Evolutionary conservation across 2,329 filamentous ascomycete species (phyloP).

Genomic region (Lachnellula subtilissima): DNA sequence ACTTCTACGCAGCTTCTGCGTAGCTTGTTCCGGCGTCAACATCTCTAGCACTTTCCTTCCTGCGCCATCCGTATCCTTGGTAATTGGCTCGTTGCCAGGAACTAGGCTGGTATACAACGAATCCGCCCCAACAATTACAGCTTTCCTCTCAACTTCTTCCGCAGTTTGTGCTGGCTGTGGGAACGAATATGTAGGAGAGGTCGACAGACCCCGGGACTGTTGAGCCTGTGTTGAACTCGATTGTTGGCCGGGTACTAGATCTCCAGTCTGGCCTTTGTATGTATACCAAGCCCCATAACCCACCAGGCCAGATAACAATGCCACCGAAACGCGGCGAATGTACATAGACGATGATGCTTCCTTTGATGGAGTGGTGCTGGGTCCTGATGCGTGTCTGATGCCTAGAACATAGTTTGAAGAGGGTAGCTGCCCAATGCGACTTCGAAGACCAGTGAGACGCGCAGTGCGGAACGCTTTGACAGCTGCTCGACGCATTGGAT

Average conservation of each 20-base stretch:
- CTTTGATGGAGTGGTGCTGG: slow-evolving; percentile 2
- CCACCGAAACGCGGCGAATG: slow-evolving; percentile 61
- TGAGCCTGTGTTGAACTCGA: slow-evolving; percentile 8
- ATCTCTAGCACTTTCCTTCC: slow-evolving; percentile 88
- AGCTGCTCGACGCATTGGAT: slow-evolving; percentile 69
- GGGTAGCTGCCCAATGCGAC: slow-evolving; percentile 37
- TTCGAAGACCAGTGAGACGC: slow-evolving; percentile 53
- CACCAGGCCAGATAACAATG: slow-evolving; percentile 61
- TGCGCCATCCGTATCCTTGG: slow-evolving; percentile 80
- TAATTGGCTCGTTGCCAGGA: slow-evolving; percentile 78
- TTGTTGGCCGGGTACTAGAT: slow-evolving; percentile 2
- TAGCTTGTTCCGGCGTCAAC: slow-evolving; percentile 91
- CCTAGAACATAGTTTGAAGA: slow-evolving; percentile 40
- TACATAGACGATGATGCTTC: slow-evolving; percentile 60
- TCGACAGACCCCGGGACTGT: slow-evolving; percentile 28
- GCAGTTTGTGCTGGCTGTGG: slow-evolving; percentile 12
- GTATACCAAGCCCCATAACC: slow-evolving; percentile 75
- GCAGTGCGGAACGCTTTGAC: slow-evolving; percentile 64
- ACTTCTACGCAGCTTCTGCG: slow-evolving; percentile 78
- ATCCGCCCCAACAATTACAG: slow-evolving; percentile 84
- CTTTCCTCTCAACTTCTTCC: slow-evolving; percentile 53
- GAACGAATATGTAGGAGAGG: slow-evolving; percentile 19
- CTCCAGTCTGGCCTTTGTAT: slow-evolving; percentile 45
- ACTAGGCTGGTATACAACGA: slow-evolving; percentile 85
- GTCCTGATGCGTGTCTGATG: slow-evolving; percentile 40